A percentile compares a stretch with the other conserved stretches of the same genome.
Conservation (phyloP, 495 filamentous ascomycete genomes). For the Lasiosphaeria hispida region DNA sequence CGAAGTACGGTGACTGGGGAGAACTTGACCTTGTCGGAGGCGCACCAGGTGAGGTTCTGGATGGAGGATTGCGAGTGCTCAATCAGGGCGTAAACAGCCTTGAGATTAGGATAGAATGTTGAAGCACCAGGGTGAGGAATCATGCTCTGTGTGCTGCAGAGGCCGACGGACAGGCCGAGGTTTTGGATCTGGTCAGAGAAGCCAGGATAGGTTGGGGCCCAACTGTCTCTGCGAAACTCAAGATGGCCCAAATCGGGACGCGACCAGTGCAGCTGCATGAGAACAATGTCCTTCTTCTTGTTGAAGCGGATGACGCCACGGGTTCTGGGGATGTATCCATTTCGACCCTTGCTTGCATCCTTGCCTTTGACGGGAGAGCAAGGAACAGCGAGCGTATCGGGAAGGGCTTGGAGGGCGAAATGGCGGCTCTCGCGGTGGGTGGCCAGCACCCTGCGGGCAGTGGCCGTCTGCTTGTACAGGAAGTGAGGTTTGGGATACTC, state of each 20-base stretch:
- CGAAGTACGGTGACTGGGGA: constrained; percentile 14
- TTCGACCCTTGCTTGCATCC: constrained; percentile 28
- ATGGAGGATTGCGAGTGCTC: neutral
- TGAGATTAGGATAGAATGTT: constrained; percentile 13
- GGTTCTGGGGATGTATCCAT: neutral
- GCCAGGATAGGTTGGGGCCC: neutral
- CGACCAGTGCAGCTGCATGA: neutral
- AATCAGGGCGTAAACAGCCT: constrained; percentile 16
- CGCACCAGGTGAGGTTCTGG: constrained; percentile 28
- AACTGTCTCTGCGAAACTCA: neutral
- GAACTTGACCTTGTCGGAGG: constrained; percentile 14
- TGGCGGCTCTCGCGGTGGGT: constrained; percentile 34
- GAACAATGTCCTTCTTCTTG: constrained; percentile 32
- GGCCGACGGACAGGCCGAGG: constrained; percentile 11
- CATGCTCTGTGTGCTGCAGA: neutral
- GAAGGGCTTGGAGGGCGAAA: constrained; percentile 31
- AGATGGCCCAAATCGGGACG: too few species aligned
- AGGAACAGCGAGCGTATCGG: constrained; percentile 29
- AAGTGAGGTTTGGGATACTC: neutral
- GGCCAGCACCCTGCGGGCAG: constrained; percentile 31
- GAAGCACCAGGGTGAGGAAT: neutral
- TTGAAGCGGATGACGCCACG: constrained; percentile 29
- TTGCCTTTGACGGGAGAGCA: constrained; percentile 10
- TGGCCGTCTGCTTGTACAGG: constrained; percentile 25
- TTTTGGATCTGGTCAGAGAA: constrained; percentile 25